Conservation (phyloP, 192 early-diverging fungal genomes). For the Linderina pennispora region DNA sequence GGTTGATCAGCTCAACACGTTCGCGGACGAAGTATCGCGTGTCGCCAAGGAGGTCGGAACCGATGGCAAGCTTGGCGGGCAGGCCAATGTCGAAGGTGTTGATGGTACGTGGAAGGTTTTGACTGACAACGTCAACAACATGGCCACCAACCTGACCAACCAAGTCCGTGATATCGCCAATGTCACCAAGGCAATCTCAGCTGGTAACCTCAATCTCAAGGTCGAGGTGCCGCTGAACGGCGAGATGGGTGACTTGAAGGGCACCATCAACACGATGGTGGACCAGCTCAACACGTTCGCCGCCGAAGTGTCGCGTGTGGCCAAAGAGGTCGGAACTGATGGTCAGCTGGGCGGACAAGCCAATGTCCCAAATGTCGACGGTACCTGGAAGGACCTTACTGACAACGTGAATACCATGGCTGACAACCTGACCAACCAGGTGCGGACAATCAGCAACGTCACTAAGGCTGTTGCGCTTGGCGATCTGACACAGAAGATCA, state of each 20-base stretch:
- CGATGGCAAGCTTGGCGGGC: constrained; percentile 63
- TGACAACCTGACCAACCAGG: constrained; percentile 50
- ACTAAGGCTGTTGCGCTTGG: constrained; percentile 35
- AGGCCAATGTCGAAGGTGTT: constrained; percentile 34
- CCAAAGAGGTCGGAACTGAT: constrained; percentile 52
- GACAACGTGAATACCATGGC: constrained; percentile 55
- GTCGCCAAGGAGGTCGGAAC: constrained; percentile 60
- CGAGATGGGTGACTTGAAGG: constrained; percentile 48
- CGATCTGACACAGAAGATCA: constrained; percentile 38
- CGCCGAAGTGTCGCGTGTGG: constrained; percentile 48
- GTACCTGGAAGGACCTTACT: constrained; percentile 49
- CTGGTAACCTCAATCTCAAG: constrained; percentile 48
- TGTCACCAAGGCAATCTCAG: constrained; percentile 47
- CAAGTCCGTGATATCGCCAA: constrained; percentile 53
- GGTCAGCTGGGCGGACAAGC: constrained; percentile 54
- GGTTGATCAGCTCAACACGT: constrained; percentile 52
- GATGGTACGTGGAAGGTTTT: constrained; percentile 51
- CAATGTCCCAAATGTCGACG: constrained; percentile 41
- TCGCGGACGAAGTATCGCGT: constrained; percentile 53
- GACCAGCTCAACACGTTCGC: constrained; percentile 48
- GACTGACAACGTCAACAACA: constrained; percentile 52
- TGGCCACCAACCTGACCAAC: constrained; percentile 51
- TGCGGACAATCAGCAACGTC: constrained; percentile 39
- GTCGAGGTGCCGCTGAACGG: constrained; percentile 41
- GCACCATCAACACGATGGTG: constrained; percentile 49